phyloP scores from a whole-genome alignment of 176 grass and related monocot species.

The Triticum turgidum region DNA sequence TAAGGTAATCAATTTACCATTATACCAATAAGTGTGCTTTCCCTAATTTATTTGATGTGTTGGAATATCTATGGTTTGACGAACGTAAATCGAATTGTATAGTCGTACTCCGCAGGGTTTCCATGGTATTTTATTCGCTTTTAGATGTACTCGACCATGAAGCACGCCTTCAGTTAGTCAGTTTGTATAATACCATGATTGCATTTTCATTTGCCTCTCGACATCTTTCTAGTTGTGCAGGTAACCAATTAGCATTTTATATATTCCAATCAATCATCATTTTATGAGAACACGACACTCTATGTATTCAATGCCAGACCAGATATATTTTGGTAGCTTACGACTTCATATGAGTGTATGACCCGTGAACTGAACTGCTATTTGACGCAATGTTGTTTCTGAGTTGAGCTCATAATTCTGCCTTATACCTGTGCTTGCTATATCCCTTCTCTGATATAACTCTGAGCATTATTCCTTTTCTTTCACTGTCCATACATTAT shows the following conservation, averaged over 20 bases:
- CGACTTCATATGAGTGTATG: conserved; percentile 9
- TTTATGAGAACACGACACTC: background rate
- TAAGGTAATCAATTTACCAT: conserved; percentile 58
- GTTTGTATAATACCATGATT: background rate
- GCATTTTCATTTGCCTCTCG: background rate
- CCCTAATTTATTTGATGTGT: background rate
- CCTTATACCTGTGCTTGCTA: background rate
- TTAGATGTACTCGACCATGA: background rate
- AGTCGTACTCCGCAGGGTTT: background rate
- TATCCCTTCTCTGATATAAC: conserved; percentile 4
- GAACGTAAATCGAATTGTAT: background rate
- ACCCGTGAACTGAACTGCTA: background rate
- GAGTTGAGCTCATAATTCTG: conserved; percentile 12
- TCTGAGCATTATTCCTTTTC: background rate
- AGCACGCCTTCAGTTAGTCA: background rate
- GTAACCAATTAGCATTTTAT: background rate
- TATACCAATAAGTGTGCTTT: background rate
- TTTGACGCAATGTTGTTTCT: background rate
- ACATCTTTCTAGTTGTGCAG: background rate
- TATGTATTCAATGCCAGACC: background rate
- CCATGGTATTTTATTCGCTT: background rate
- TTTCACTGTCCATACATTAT: conserved; percentile 4
- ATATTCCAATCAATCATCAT: background rate
- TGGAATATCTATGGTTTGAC: background rate
- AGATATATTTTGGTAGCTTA: conserved; percentile 9